A percentile compares a stretch with the other conserved stretches of the same genome.
These are phyloP conservation scores for Eleusine coracana DNA, from an alignment of 176 grass and related monocot genomes.

Conservation along the genomic window DNA sequence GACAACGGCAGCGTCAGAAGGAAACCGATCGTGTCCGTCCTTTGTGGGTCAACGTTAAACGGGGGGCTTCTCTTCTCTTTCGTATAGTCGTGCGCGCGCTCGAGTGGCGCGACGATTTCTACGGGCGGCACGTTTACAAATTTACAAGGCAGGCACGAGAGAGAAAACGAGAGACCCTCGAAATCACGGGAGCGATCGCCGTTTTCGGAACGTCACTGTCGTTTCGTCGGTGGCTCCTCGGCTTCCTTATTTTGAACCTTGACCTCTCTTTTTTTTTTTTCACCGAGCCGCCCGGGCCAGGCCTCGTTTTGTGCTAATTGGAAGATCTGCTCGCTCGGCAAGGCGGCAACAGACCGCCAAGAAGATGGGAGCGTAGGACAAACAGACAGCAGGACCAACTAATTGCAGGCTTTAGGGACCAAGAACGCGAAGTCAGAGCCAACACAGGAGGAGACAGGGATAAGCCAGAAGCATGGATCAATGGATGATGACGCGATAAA, in stretches of 20 bases:
- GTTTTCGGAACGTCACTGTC: neutral
- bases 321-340: neutral
- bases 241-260: neutral
- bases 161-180: neutral
- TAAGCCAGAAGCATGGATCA: neutral
- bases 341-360: neutral
- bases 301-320: neutral
- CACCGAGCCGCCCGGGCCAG: neutral
- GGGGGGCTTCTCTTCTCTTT: neutral
- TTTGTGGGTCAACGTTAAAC: neutral
- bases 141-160: neutral
- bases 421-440: neutral
- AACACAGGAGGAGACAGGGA: neutral
- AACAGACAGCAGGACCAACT: neutral
- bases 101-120: constrained; percentile 2
- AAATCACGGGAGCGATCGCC: neutral
- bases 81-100: neutral
- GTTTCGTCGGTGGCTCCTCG: neutral
- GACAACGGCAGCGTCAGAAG: neutral
- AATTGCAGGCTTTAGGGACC: neutral
- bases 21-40: neutral
- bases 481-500: neutral
- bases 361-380: neutral
- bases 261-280: neutral
- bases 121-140: too few relatives aligned